phyloP scores from a whole-genome alignment of 2,329 filamentous ascomycete species.

The Orbilia ellipsospora region DNA sequence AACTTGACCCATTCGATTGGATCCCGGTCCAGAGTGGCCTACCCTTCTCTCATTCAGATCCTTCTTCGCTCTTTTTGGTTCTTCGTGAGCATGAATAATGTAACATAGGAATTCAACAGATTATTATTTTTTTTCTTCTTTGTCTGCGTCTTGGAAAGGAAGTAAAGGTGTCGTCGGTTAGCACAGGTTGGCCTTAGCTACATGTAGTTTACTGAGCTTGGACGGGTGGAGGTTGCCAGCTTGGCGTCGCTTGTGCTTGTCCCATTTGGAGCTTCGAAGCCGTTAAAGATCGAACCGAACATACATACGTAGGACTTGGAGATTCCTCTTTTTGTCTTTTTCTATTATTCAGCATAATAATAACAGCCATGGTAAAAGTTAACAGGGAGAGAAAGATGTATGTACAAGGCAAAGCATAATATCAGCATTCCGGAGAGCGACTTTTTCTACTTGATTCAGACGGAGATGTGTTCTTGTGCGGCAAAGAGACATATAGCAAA shows the following conservation, averaged over 20 bases:
- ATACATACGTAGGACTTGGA: too few relatives aligned
- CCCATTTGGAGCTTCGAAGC: conserved; percentile 31
- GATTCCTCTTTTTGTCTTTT: too few relatives aligned
- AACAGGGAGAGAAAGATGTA: too few relatives aligned
- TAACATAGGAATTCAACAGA: neutral
- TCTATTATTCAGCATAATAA: too few relatives aligned
- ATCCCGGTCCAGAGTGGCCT: neutral
- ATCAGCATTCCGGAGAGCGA: too few relatives aligned
- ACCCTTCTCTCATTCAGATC: conserved; percentile 19
- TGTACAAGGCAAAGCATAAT: too few relatives aligned
- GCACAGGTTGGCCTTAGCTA: neutral
- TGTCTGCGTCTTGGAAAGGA: conserved; percentile 27
- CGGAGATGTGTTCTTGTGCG: too few relatives aligned
- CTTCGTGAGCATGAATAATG: neutral
- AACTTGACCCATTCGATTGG: conserved; percentile 41
- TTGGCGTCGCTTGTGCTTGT: conserved; percentile 53
- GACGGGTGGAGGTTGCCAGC: conserved; percentile 42
- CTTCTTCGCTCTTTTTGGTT: conserved; percentile 13
- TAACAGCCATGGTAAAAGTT: too few relatives aligned
- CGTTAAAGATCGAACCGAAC: conserved; percentile 6
- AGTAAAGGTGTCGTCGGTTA: conserved; percentile 27
- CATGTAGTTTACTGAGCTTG: neutral
- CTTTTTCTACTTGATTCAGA: too few relatives aligned
- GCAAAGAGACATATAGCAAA: too few relatives aligned
- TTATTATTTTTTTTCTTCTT: conserved; percentile 18